Conservation (phyloP, 2,329 filamentous ascomycete species). For the Thielaviopsis euricoi region DNA sequence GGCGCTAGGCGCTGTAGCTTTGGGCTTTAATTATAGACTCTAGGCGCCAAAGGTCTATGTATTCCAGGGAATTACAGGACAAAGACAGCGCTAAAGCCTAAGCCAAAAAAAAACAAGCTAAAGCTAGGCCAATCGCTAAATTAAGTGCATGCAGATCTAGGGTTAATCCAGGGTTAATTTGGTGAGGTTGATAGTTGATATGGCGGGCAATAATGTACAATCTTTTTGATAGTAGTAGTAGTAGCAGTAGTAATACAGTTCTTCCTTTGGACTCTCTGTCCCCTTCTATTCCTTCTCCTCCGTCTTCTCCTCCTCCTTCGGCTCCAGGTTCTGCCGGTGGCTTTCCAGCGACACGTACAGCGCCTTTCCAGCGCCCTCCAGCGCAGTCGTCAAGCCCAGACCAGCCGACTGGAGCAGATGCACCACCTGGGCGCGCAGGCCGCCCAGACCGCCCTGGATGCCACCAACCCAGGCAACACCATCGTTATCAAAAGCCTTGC, state of each 20-base stretch:
- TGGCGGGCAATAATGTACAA: background rate
- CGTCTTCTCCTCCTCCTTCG: constrained; percentile 33
- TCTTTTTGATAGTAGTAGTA: no score
- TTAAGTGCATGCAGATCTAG: background rate
- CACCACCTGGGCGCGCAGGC: constrained; percentile 67
- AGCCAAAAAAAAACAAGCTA: no score
- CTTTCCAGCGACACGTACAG: constrained; percentile 82
- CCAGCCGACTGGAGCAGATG: constrained; percentile 66
- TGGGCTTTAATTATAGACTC: no score
- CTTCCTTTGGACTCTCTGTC: background rate
- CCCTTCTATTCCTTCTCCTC: constrained; percentile 10
- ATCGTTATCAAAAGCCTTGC: constrained; percentile 62
- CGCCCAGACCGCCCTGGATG: constrained; percentile 67
- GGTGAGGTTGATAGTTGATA: no score
- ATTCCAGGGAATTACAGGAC: no score
- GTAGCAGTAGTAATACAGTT: background rate
- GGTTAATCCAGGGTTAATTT: background rate
- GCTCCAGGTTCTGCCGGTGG: constrained; percentile 60
- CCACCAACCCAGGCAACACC: constrained; percentile 50
- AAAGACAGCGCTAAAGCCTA: no score
- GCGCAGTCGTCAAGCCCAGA: constrained; percentile 54
- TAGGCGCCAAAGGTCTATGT: no score
- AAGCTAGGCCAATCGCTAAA: no score
- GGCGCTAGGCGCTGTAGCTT: no score
- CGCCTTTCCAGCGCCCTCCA: constrained; percentile 67